Evolutionary conservation across 192 early-diverging fungal species (phyloP), one percentile per base, ranked within the genome.

Genomic region (Coemansia sp.): DNA sequence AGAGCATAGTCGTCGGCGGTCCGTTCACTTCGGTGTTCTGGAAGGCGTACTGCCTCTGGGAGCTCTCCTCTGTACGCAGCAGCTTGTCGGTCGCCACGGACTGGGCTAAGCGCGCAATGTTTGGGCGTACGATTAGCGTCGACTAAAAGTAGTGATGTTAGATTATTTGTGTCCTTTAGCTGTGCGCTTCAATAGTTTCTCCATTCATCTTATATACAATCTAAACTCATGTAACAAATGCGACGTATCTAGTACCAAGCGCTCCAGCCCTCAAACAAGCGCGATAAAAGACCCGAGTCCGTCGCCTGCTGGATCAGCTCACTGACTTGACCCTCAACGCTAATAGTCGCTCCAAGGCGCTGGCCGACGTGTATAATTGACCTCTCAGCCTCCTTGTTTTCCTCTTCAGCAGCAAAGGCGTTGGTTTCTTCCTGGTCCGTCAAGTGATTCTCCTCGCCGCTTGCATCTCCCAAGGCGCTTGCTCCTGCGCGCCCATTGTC

Each of bases 101-200:
- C 77, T 98, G 95, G 94, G 82, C 79, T 53, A 96, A 95, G 83
- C 91, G 91, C 75, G 89, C 84, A 6, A 52, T 93, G 18, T 96
- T 96, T 86, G 95, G 95, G 20, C 88, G 94, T 58, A 92, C 95
- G 64, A 94, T 98, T 62, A 87, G 87, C 62, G 85, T 94, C 67
- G 95, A 98, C 83, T 98, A 4, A 41, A 15, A 89, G 80, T 10
- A 0, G 67, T 5, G 18, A 34, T 12, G 2, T 43, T 24, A 20
- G 45, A 38, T 34, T 2, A 8, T 13, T 16, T n/a, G 29, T n/a
- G 29, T 32, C 16, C 11, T 56, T 30, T 53, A 50, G 47, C 2
- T 15, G 4, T 13, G 27, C 12, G 13, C 27, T 53, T 27, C 50
- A 53, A 53, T 10, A 22, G 5, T 1, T 13, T 29, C 24, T 53